Evolutionary conservation across 129 eudicot genomes (phyloP), one percentile per base, ranked within the genome.

Genomic region (Smallanthus sonchifolius): DNA sequence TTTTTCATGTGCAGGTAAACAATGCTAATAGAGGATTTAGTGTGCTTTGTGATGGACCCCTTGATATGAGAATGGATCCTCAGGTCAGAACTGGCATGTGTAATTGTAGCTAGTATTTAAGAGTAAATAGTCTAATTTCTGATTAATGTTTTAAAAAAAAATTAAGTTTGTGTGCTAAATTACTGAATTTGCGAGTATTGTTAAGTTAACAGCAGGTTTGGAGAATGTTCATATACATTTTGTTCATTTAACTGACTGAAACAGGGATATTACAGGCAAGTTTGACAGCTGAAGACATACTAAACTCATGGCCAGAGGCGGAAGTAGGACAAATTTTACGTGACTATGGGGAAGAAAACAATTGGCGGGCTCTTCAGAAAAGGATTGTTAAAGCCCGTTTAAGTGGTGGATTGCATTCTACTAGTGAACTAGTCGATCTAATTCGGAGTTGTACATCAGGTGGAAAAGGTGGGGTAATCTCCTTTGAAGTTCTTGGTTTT

Each of bases 1-100:
- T 47, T 47, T 10, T 40, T 37, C 35, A 40, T 56, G 70, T 40
- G 70, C 89, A 94, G 98, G 97, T 94, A 65, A 86, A 94, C 85
- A 86, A 91, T 86, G 80, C 96, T 43, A 81, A 80, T 67, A 86
- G 98, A 80, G 98, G 98, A 65, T 94, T 94, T 73, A 88, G 98
- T 71, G 92, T 94, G 70, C 88, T 94, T 47, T 81, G 77, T 67
- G 81, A 90, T 71, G 98, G 98, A 48, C 98, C 98, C 67, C 91
- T 94, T 67, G 98, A 94, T 85, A 94, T 94, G 98, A 83, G 98
- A 77, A 94, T 94, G 98, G 83, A 90, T 81, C 96, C 98, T 52
- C 83, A 86, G 98, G 98, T 94, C 77, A 70, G 79, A 44, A 74
- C 67, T 30, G 15, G 59, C 55, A 57, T 24, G 20, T 65, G 52